phyloP scores from a whole-genome alignment of 2,329 filamentous ascomycete genomes.

The Alternaria sp. region DNA sequence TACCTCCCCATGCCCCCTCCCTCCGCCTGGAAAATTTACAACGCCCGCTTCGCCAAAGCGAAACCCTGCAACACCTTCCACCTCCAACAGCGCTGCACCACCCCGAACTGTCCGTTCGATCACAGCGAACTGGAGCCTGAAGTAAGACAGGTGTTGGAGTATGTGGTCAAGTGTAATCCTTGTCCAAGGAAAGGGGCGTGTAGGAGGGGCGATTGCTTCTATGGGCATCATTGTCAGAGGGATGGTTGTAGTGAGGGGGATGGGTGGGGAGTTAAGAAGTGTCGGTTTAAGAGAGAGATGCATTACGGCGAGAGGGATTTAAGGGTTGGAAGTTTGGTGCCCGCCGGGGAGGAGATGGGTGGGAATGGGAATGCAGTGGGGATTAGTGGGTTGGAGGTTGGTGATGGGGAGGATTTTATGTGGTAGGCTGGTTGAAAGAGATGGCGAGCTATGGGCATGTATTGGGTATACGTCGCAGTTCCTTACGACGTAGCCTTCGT shows the following conservation, averaged over 20 bases:
- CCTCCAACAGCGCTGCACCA: slow-evolving; percentile 50
- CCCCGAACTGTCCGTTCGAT: slow-evolving; percentile 51
- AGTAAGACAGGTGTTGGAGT: slow-evolving; percentile 51
- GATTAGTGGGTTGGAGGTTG: not conserved
- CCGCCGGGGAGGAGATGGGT: slow-evolving; percentile 4
- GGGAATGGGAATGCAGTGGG: not conserved
- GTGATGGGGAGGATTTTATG: not conserved
- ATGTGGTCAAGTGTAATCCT: slow-evolving; percentile 53
- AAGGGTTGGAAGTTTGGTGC: slow-evolving; percentile 29
- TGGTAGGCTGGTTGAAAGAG: not conserved
- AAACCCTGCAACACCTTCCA: slow-evolving; percentile 61
- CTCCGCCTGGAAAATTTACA: slow-evolving; percentile 51
- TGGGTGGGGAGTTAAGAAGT: slow-evolving; percentile 16
- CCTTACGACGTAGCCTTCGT: too few species aligned
- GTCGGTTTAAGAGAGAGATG: slow-evolving; percentile 31
- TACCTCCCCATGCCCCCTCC: slow-evolving; percentile 47
- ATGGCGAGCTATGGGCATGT: too few species aligned
- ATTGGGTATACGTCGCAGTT: too few species aligned
- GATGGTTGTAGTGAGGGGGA: slow-evolving; percentile 27
- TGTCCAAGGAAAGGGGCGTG: slow-evolving; percentile 53
- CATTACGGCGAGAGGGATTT: slow-evolving; percentile 27
- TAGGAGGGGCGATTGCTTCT: slow-evolving; percentile 52
- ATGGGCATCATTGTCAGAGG: slow-evolving; percentile 56
- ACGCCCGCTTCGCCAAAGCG: slow-evolving; percentile 34
- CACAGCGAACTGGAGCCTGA: slow-evolving; percentile 52